Base-by-base conservation (phyloP, 2,329 filamentous ascomycete species). In the Akanthomyces dipterigenus region DNA sequence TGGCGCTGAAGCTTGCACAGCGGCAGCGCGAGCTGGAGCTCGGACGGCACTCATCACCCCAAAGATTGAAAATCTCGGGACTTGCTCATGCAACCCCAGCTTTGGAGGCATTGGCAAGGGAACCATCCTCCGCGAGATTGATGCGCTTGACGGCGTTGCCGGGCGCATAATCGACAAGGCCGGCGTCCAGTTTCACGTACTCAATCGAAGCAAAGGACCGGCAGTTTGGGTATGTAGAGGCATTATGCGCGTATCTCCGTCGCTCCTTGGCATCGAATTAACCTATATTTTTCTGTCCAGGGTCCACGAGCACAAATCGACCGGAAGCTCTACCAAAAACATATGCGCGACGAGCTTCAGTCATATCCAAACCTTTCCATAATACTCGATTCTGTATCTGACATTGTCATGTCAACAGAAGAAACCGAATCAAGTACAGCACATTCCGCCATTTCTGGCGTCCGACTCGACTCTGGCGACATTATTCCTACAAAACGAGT, bases 21-120 rank as follows among this genome's bases (percentile, higher is more conserved):
- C 93, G 2, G 91, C 95, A 16, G 95, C 95, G 49, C 86, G 95
- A 69, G 85, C 90, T 18, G 95, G 95, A 57, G 95, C 93, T 55
- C 87, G 88, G 68, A 98, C 95, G 46, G 93, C 89, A 1, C 83
- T 99, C 66, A 82, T 99, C 54, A 99, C 95, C 1, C 95, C 93
- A 2, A 91, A 89, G 63, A 75, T 91, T 62, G 88, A 93, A 63
- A 96, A 97, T 68, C 86, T 98, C 22, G 93, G 93, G 60, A 91
- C 95, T 34, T 98, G 93, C 77, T 97, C 93, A 40, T 98, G 93
- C 77, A 98, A 98, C 72, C 93, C 93, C 1, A 96, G 91, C 65
- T 96, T 99, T 71, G 95, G 95, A 43, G 95, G 95, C n/a, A 98
- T 99, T 67, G 95, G 95, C 49, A 99, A 99, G 73, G 95, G 95